These are phyloP conservation scores for Mucor lusitanicus DNA, from an alignment of 371 early-diverging fungal genomes.

Conservation along the genomic window DNA sequence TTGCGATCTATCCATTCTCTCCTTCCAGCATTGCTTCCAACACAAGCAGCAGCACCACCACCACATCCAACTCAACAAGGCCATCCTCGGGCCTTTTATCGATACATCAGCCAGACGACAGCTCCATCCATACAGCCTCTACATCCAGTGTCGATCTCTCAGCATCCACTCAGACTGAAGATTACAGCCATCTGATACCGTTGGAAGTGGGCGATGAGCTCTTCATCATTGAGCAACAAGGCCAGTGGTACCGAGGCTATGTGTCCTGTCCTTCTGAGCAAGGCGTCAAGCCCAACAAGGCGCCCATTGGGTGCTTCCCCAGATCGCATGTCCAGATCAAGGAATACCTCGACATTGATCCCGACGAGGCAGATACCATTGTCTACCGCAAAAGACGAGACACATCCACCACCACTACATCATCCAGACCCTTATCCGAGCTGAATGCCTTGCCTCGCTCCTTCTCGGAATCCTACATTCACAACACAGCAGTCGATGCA, in stretches of 20 bases:
- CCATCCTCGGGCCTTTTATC: conserved; percentile 29
- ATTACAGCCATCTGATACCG: conserved; percentile 39
- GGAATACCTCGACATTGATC: conserved; percentile 45
- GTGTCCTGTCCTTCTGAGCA: conserved; percentile 50
- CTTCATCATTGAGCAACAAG: conserved; percentile 56
- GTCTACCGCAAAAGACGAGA: conserved; percentile 11
- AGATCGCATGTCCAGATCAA: conserved; percentile 59
- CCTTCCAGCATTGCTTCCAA: conserved; percentile 27
- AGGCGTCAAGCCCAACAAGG: conserved; percentile 43
- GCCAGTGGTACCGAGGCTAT: conserved; percentile 71
- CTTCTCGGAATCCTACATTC: conserved; percentile 34
- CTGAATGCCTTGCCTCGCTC: conserved; percentile 25
- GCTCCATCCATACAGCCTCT: conserved; percentile 30
- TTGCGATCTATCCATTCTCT: conserved; percentile 54
- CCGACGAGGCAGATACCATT: conserved; percentile 20
- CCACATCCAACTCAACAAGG: conserved; percentile 11
- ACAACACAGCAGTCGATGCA: not conserved
- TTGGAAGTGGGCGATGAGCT: conserved; percentile 62
- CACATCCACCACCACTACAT: not conserved
- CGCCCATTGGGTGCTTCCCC: conserved; percentile 67
- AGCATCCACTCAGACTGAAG: conserved; percentile 25
- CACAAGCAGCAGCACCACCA: not conserved
- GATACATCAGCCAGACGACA: conserved; percentile 17
- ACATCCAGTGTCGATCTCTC: conserved; percentile 28
- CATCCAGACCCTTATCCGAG: conserved; percentile 5